A percentile compares a stretch with the other conserved stretches of the same genome.
Evolutionary conservation across 106 monocot species (phyloP).

Genomic region (Allium fistulosum): DNA sequence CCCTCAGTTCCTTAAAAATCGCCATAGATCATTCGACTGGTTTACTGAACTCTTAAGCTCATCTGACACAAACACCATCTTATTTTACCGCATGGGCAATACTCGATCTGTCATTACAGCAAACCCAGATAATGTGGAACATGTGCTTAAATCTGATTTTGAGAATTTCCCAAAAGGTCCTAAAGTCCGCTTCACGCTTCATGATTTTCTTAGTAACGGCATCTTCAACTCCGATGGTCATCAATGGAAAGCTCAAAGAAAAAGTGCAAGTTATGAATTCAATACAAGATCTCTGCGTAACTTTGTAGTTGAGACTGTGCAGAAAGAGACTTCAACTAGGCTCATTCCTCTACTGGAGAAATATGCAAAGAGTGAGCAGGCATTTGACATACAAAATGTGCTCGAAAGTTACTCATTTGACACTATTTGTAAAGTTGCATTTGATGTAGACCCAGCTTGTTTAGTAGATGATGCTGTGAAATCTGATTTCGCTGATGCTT

Average conservation of each 20-base stretch:
- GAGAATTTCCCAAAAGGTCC: slow-evolving; percentile 17
- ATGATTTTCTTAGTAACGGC: slow-evolving; percentile 18
- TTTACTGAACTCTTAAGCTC: slow-evolving; percentile 4
- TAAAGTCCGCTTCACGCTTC: background rate
- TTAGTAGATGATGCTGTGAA: background rate
- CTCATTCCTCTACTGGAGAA: slow-evolving; percentile 18
- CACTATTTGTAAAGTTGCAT: slow-evolving; percentile 9
- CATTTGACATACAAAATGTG: slow-evolving; percentile 23
- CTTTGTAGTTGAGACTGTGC: slow-evolving; percentile 15
- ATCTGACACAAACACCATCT: slow-evolving; percentile 10
- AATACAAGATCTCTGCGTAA: slow-evolving; percentile 23
- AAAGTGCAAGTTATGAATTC: slow-evolving; percentile 24
- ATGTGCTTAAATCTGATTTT: slow-evolving; percentile 19
- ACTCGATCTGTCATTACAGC: slow-evolving; percentile 2
- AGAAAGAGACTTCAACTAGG: slow-evolving; percentile 12
- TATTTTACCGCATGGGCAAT: slow-evolving; percentile 7
- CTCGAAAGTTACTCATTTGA: slow-evolving; percentile 24
- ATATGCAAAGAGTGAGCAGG: background rate
- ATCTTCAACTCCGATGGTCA: slow-evolving; percentile 19
- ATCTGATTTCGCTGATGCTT: slow-evolving; percentile 8
- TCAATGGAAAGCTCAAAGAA: slow-evolving; percentile 10
- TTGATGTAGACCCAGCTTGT: slow-evolving; percentile 6
- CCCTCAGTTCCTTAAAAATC: slow-evolving; percentile 18
- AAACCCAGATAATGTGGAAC: slow-evolving; percentile 13
- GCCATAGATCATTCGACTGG: slow-evolving; percentile 14